Base-by-base conservation (phyloP, 805 yeast genomes). In the Monosporozyma aerobia region DNA sequence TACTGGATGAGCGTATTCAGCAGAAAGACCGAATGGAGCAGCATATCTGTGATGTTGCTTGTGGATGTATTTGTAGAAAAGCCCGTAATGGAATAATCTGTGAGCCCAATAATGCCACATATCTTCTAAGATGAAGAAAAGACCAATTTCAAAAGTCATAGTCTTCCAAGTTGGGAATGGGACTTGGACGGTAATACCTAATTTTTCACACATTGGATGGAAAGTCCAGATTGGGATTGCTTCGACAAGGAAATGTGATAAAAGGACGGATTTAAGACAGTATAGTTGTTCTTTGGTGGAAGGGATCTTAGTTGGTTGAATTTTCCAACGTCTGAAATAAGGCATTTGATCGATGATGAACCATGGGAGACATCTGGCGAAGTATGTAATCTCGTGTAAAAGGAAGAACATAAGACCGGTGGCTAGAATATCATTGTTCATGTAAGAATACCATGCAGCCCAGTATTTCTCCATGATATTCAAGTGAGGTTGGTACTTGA, bases 11-110 rank as follows among this genome's bases (percentile, higher is more conserved):
- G 98, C 98, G 69, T 92, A 92, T 74, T 92, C 99, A 48, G 98
- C 98, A 55, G 98, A 84, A 54, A 92, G 74, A 40, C 99, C 99
- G 65, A 92, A 92, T 47, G 99, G 99, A 46, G 98, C 97, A 23
- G 97, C 96, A 69, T 90, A 92, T 70, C 90, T 83, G 74, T 92
- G 99, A 72, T 92, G 99, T 76, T 90, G 96, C 74, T 92, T 92
- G 77, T 92, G 99, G 62, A 92, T 88, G 69, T 84, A 80, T 74
- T 87, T 89, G 80, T 92, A 92, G 69, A 94, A 87, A 56, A 81
- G 77, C 51, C 95, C 95, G 68, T 82, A 80, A 70, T 92, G 99
- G 70, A 92, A 82, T 40, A 83, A 78, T 64, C 98, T 82, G 72
- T 92, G 99, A 68, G 86, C 84, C 86, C 94, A 86, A 77, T 92